Conservation (phyloP, 768 basidiomycete genomes). For the Leccinum imitatum region DNA sequence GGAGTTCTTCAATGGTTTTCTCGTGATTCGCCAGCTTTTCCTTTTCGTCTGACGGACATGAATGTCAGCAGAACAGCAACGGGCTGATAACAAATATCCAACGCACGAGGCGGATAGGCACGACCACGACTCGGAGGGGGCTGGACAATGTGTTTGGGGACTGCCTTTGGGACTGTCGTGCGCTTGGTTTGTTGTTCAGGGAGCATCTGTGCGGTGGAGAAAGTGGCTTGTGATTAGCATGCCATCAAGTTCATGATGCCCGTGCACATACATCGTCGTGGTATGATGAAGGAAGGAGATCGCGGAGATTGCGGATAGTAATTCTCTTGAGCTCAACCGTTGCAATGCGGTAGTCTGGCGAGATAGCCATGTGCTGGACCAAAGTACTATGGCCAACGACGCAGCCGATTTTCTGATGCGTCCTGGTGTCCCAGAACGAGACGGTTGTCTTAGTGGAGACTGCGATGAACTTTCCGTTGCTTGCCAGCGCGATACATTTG, state of each 20-base stretch:
- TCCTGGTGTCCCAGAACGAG: neutral
- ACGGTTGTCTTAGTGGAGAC: neutral
- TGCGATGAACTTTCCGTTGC: neutral
- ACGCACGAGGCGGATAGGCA: too few species aligned
- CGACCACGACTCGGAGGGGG: neutral
- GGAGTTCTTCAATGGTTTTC: neutral
- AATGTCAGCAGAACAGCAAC: neutral
- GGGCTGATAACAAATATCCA: neutral
- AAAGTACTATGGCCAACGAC: neutral
- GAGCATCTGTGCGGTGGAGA: neutral
- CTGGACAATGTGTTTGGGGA: neutral
- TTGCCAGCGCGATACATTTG: neutral
- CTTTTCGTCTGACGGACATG: neutral
- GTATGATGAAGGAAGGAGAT: slow-evolving; percentile 9
- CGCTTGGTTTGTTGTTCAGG: neutral
- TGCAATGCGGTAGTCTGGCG: slow-evolving; percentile 1
- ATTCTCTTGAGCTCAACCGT: slow-evolving; percentile 1
- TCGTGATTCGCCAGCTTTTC: neutral
- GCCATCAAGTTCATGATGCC: neutral
- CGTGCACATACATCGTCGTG: neutral
- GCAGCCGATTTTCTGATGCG: neutral
- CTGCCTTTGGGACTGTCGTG: neutral
- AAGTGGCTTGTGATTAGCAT: neutral
- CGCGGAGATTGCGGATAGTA: slow-evolving; percentile 1
- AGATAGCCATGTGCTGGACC: neutral